Conservation (phyloP, 2,329 filamentous ascomycete species). For the Xylaria sp. region DNA sequence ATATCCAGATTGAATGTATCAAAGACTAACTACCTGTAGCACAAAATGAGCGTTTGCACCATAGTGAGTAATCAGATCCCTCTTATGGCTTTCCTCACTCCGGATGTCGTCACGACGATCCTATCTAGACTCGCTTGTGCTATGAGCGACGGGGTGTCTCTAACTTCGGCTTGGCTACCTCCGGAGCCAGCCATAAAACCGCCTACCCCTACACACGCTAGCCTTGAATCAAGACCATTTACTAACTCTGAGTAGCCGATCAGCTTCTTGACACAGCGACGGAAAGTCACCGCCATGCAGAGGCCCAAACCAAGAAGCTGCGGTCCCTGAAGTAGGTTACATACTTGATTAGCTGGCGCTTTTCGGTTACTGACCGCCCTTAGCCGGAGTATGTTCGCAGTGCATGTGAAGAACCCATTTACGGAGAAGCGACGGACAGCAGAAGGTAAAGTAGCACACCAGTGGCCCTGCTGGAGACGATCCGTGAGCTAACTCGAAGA, state of each 20-base stretch:
- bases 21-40: constrained; percentile 41
- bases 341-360: no score
- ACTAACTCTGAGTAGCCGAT: constrained; percentile 54
- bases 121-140: background rate
- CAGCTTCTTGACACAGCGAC: constrained; percentile 81
- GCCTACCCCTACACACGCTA: background rate
- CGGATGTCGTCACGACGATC: background rate
- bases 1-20: background rate
- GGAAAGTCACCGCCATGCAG: constrained; percentile 73
- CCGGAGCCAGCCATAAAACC: background rate
- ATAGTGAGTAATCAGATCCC: constrained; percentile 50
- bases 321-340: constrained; percentile 43
- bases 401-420: constrained; percentile 79
- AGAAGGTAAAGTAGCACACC: constrained; percentile 43
- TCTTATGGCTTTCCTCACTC: background rate
- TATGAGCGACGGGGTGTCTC: background rate
- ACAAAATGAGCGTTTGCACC: constrained; percentile 81
- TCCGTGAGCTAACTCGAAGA: constrained; percentile 1
- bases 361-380: constrained; percentile 57
- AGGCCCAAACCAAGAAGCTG: constrained; percentile 81
- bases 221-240: background rate
- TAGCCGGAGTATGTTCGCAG: constrained; percentile 90
- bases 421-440: constrained; percentile 69
- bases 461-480: background rate
- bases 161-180: background rate